phyloP scores from a whole-genome alignment of 176 grass and related monocot genomes.

The Luzula sylvatica region DNA sequence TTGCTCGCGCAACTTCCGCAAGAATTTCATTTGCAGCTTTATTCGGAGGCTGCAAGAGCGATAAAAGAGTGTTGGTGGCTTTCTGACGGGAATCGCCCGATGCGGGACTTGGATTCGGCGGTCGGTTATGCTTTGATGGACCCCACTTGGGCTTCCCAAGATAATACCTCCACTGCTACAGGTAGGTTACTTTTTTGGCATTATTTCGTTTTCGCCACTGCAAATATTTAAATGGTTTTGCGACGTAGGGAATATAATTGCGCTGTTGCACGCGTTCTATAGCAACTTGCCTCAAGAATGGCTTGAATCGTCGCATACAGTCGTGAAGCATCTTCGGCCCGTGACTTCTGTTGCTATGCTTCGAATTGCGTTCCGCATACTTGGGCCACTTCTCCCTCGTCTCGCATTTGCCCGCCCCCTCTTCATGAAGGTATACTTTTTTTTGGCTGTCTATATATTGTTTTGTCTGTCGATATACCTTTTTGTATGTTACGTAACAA shows the following conservation, averaged over 20 bases:
- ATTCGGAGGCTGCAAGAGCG: constrained; percentile 76
- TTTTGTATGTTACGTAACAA: neutral
- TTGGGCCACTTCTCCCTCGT: constrained; percentile 87
- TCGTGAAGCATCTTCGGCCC: constrained; percentile 89
- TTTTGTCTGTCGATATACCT: neutral
- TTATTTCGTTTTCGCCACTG: neutral
- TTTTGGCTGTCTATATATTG: neutral
- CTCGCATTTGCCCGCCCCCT: constrained; percentile 85
- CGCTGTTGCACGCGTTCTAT: constrained; percentile 88
- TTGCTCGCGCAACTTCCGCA: constrained; percentile 90
- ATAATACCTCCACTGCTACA: constrained; percentile 86
- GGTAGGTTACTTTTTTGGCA: constrained; percentile 28
- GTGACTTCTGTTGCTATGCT: constrained; percentile 96
- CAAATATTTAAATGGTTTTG: constrained; percentile 12
- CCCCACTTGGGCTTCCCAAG: constrained; percentile 91
- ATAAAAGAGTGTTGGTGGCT: constrained; percentile 99
- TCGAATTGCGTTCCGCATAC: constrained; percentile 93
- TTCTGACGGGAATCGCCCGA: constrained; percentile 67
- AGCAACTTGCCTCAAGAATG: constrained; percentile 99
- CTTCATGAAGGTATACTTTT: constrained; percentile 86
- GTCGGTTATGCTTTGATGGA: constrained; percentile 90
- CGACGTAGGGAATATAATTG: constrained; percentile 76
- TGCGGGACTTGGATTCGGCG: constrained; percentile 91
- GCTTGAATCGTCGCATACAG: constrained; percentile 84
- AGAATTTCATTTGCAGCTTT: constrained; percentile 86